A percentile compares a stretch with the other conserved stretches of the same genome.
phyloP scores from a whole-genome alignment of 169 alveolate genomes.

The Perkinsus olseni region DNA sequence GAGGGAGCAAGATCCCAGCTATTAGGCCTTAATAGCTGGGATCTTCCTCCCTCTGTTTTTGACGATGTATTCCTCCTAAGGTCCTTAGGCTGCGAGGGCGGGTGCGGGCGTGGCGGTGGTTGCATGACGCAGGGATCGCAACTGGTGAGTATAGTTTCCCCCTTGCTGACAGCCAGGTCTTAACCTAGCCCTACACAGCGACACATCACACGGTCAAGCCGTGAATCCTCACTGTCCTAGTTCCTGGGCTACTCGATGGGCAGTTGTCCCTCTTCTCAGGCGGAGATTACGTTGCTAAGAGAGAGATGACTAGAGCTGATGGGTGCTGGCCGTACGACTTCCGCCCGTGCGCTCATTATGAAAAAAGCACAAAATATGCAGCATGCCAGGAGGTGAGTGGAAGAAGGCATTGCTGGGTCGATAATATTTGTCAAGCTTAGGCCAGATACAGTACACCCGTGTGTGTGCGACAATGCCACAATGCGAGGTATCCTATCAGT shows the following conservation, averaged over 20 bases:
- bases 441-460: background rate
- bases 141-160: background rate
- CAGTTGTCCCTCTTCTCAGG: background rate
- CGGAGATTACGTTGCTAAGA: background rate
- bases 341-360: conserved; percentile 31
- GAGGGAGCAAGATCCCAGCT: too few species aligned
- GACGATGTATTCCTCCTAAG: background rate
- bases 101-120: conserved; percentile 45
- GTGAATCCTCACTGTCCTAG: too few species aligned
- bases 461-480: too few species aligned
- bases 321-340: conserved; percentile 39
- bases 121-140: background rate
- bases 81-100: conserved; percentile 66
- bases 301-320: conserved; percentile 16
- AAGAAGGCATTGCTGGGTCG: background rate
- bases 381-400: background rate
- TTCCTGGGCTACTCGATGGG: too few species aligned
- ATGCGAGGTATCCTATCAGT: background rate
- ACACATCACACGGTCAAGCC: too few species aligned
- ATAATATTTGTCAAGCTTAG: background rate
- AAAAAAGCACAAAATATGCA: background rate
- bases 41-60: background rate
- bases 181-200: too few species aligned
- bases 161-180: too few species aligned
- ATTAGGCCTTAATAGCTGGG: background rate